Evolutionary conservation across 768 basidiomycete species (phyloP), one percentile per base, ranked within the genome.

Genomic region (Lentinula aciculospora): DNA sequence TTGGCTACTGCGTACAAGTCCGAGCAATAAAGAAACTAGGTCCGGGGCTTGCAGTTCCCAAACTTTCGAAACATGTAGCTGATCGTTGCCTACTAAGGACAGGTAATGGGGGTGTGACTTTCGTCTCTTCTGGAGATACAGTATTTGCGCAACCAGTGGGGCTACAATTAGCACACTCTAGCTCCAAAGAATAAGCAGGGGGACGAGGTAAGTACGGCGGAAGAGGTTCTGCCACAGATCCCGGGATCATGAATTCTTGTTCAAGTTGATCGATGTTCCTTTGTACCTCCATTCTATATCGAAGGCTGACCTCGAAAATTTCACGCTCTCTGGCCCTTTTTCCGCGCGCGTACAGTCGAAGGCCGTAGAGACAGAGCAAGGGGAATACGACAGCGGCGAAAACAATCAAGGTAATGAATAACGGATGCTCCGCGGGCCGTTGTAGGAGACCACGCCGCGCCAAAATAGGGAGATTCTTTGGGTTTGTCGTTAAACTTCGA

Each of bases 151-250:
- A 15, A 10, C 21, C 40, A 6, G 23, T 9, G n/a, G 19, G 40
- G 7, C 4, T 44, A 21, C 6, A 10, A 23, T 21, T 44, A 15
- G n/a, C 1, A 36, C 3, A 34, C 19, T 40, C 25, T 27, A 29
- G n/a, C 8, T 53, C 23, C 25, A 27, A 39, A 4, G 40, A 23
- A 37, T 57, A 57, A 23, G 56, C 32, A 1, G 56, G 56, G 7
- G 56, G 56, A 21, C 56, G 44, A 27, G 44, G 56, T 4, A n/a
- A 23, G 46, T 57, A 57, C 21, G 56, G 45, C 4, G 56, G 56
- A 10, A 45, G 46, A n/a, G 56, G 44, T 46, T 57, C 56, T 3
- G 21, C 25, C 21, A 29, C 9, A 17, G 40, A 46, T 10, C 49
- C 49, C 10, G 49, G 46, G n/a, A 48, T 27, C 36, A 25, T 10